These are phyloP conservation scores for Rhynchospora breviuscula DNA, from an alignment of 176 grass and related monocot genomes.

Conservation along the genomic window DNA sequence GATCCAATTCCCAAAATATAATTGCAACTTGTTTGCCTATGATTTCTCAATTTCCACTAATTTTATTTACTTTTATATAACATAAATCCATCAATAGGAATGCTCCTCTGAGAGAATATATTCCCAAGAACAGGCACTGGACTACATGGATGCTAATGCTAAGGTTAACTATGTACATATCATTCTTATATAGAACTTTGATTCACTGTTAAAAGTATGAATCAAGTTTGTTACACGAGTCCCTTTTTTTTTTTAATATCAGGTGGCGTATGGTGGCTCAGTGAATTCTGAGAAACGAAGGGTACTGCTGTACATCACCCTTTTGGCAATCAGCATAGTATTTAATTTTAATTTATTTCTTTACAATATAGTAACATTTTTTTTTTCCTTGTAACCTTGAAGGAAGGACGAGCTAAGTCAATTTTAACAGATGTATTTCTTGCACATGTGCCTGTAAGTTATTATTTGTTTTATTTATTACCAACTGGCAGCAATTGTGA, in stretches of 20 bases:
- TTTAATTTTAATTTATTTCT: background rate
- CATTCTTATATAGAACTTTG: background rate
- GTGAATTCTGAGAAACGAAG: slow-evolving; percentile 45
- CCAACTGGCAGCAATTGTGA: background rate
- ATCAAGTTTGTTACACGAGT: background rate
- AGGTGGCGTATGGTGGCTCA: slow-evolving; percentile 50
- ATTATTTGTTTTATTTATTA: slow-evolving; percentile 8
- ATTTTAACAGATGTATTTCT: slow-evolving; percentile 76
- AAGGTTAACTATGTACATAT: slow-evolving; percentile 39
- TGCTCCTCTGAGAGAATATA: slow-evolving; percentile 93
- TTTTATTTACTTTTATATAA: slow-evolving; percentile 11
- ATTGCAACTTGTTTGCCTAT: background rate
- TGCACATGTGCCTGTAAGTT: slow-evolving; percentile 81
- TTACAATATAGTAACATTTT: background rate
- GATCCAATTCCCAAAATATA: background rate
- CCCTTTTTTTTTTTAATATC: slow-evolving; percentile 11
- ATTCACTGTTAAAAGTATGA: background rate
- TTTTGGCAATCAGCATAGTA: background rate
- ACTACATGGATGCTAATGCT: slow-evolving; percentile 83
- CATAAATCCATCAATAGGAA: slow-evolving; percentile 46
- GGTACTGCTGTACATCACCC: slow-evolving; percentile 31
- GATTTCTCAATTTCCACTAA: background rate
- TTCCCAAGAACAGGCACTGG: slow-evolving; percentile 70
- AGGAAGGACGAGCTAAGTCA: slow-evolving; percentile 60
- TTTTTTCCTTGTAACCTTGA: background rate